Evolutionary conservation across 2,329 filamentous ascomycete genomes (phyloP).

Genomic region (Cordyceps pruinosa): DNA sequence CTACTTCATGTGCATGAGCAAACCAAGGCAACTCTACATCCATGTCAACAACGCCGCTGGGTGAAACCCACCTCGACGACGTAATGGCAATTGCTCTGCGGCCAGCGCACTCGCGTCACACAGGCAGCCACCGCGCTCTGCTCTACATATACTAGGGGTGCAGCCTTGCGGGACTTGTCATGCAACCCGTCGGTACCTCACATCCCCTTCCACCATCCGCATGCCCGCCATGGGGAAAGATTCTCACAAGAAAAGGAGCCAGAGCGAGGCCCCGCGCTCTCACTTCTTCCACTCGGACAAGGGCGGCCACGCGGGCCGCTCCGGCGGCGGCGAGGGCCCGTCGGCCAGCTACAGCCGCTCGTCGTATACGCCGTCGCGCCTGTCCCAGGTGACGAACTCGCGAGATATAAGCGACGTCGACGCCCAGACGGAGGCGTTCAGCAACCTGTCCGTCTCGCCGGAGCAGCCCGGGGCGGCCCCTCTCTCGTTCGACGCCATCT

Average conservation of each 20-base stretch:
- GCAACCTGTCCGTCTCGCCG: not conserved
- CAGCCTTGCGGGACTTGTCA: not conserved
- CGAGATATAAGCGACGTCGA: not conserved
- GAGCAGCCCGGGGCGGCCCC: not conserved
- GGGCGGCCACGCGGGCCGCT: not conserved
- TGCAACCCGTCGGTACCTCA: not conserved
- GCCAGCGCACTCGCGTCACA: slow-evolving; percentile 3
- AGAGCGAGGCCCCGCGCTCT: not conserved
- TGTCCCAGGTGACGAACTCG: slow-evolving; percentile 6
- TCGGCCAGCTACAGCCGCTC: not conserved
- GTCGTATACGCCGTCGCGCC: not conserved
- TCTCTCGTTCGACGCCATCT: not conserved
- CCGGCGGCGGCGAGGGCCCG: not conserved
- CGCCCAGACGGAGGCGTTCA: not conserved
- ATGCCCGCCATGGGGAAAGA: not conserved
- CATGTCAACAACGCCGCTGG: not conserved
- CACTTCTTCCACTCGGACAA: not conserved
- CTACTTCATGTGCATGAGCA: not conserved
- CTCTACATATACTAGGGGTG: not conserved
- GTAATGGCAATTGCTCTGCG: not conserved
- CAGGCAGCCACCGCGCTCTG: not conserved
- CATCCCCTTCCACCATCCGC: not conserved
- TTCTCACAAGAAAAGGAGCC: not conserved
- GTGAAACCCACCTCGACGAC: not conserved
- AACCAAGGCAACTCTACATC: not conserved